Conservation (phyloP, 108 stramenopile genomes). For the Pseudonitzschia multiseries region DNA sequence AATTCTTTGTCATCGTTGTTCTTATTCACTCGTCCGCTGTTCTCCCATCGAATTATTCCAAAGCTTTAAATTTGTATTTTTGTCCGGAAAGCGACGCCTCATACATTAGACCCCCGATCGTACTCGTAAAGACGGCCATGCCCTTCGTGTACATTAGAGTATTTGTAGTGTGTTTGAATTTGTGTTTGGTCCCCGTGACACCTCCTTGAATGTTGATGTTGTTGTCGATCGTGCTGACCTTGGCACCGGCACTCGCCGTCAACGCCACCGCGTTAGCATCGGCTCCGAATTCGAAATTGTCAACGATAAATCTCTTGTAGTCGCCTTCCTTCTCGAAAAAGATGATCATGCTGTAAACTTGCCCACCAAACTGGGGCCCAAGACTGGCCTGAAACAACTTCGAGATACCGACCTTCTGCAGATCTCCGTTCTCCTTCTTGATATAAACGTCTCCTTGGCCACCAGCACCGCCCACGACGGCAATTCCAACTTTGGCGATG, state of each 20-base stretch:
- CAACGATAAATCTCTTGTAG: conserved; percentile 30
- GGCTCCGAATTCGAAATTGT: conserved; percentile 47
- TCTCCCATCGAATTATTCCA: not conserved
- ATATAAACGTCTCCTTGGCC: conserved; percentile 39
- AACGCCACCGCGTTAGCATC: conserved; percentile 49
- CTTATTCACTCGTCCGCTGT: not conserved
- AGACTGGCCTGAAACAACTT: conserved; percentile 33
- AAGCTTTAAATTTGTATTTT: conserved; percentile 7
- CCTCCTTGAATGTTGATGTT: conserved; percentile 14
- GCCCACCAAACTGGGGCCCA: conserved; percentile 48
- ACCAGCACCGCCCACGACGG: conserved; percentile 42
- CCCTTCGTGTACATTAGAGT: conserved; percentile 36
- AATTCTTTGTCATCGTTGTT: not conserved
- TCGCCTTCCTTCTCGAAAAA: conserved; percentile 49
- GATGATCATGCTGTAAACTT: conserved; percentile 44
- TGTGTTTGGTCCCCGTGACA: not conserved
- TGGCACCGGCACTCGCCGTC: conserved; percentile 35
- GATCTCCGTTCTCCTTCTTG: conserved; percentile 13
- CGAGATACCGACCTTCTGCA: conserved; percentile 27
- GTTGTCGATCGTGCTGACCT: conserved; percentile 42
- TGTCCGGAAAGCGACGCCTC: conserved; percentile 20
- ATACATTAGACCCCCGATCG: conserved; percentile 46
- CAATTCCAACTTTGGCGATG: conserved; percentile 43
- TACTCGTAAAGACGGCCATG: conserved; percentile 46
- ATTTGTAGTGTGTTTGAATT: not conserved